Base-by-base conservation (phyloP, 306 rosid genomes). In the Carpinus viminea region DNA sequence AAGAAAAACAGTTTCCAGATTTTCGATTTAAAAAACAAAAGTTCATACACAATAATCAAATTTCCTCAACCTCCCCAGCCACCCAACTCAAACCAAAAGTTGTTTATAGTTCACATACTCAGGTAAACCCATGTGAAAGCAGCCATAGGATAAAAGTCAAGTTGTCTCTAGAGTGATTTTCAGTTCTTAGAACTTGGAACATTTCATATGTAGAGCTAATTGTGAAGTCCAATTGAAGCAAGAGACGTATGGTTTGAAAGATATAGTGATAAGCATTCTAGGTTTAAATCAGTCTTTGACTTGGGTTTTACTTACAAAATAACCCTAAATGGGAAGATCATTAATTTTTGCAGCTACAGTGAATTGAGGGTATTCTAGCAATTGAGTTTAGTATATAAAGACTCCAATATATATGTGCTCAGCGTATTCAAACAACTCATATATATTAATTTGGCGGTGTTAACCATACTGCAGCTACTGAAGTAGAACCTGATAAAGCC, bases 1-100 rank as follows among this genome's bases (percentile, higher is more conserved):
- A 47, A 45, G 78, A 76, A 81, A 50, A 34, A 65, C 74, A 75
- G 70, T 68, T 74, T 31, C 51, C 83, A 45, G 11, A 76, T 50
- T 57, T 74, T 7, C 50, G 62, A 61, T 72, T 81, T 46, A 68
- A 74, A 52, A 82, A 36, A 61, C 6, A 48, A 43, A 78, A 16
- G 72, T 59, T 73, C 54, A 59, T 26, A 18, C 77, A 21, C 72
- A 46, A 38, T 51, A 62, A 77, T 17, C 69, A 24, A 50, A 78
- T 45, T 72, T 78, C 80, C 41, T 57, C 73, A 54, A 74, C 73
- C 68, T 43, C 52, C 69, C 54, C 47, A 74, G 62, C 62, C 75
- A 77, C 69, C 64, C 48, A 50, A 45, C 70, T 26, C 73, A 76
- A 38, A 5, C 45, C 62, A 41, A 72, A 66, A 46, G 36, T 21